Conservation (phyloP, 2,329 filamentous ascomycete genomes). For the Rhynchosporium agropyri region DNA sequence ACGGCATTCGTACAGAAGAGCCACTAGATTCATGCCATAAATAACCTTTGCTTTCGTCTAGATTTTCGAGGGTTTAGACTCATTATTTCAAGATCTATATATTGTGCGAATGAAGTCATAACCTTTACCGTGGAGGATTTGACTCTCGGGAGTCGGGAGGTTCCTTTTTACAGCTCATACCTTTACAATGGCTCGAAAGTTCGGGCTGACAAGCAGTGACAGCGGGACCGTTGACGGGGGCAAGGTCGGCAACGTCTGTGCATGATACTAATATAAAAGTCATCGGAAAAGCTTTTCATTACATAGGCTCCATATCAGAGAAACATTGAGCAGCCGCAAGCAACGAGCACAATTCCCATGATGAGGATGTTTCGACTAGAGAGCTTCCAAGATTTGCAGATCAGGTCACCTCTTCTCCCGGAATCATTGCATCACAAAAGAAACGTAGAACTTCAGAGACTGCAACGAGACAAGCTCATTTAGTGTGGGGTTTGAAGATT, state of each 20-base stretch:
- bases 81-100: constrained; percentile 17
- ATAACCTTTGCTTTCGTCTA: constrained; percentile 5
- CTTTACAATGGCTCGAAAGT: background rate
- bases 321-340: constrained; percentile 11
- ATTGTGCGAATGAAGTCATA: constrained; percentile 20
- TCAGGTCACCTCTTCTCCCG: constrained; percentile 16
- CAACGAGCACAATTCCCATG: constrained; percentile 10
- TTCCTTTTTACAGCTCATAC: background rate
- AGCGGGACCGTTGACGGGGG: background rate
- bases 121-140: background rate
- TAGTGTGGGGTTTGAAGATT: constrained; percentile 18
- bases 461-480: background rate
- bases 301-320: background rate
- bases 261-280: constrained; percentile 4
- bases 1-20: background rate
- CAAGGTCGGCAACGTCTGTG: background rate
- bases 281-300: background rate
- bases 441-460: constrained; percentile 26
- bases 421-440: background rate
- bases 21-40: constrained; percentile 20
- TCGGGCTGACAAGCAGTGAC: constrained; percentile 13
- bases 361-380: constrained; percentile 1
- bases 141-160: background rate
- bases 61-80: constrained; percentile 20
- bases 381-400: constrained; percentile 7